These are phyloP conservation scores for Leccinum broughii DNA, from an alignment of 768 basidiomycete species.

Conservation along the genomic window DNA sequence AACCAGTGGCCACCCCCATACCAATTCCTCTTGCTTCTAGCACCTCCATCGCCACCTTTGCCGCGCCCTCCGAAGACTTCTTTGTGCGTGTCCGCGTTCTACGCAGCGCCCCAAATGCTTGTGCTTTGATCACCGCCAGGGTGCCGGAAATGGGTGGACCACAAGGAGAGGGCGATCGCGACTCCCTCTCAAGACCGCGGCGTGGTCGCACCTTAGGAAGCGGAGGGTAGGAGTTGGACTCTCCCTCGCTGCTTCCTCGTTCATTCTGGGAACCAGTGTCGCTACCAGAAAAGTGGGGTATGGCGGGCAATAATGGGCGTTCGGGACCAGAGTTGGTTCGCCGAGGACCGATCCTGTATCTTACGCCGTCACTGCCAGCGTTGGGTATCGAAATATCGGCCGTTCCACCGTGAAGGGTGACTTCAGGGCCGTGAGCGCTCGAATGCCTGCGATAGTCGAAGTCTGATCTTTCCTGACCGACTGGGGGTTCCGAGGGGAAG, in stretches of 20 bases:
- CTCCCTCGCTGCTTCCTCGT: slow-evolving; percentile 57
- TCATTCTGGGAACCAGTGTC: slow-evolving; percentile 55
- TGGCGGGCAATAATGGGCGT: slow-evolving; percentile 45
- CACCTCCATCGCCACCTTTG: slow-evolving; percentile 77
- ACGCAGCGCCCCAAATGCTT: slow-evolving; percentile 83
- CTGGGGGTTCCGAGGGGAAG: slow-evolving; percentile 52
- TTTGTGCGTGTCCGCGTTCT: slow-evolving; percentile 75
- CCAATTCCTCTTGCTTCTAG: slow-evolving; percentile 76
- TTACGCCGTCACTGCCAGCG: slow-evolving; percentile 53
- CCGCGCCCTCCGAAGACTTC: slow-evolving; percentile 69
- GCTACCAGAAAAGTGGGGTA: slow-evolving; percentile 50
- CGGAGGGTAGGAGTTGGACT: slow-evolving; percentile 42
- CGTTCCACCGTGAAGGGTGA: slow-evolving; percentile 72
- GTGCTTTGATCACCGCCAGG: slow-evolving; percentile 87
- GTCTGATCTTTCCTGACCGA: slow-evolving; percentile 57
- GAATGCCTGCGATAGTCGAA: slow-evolving; percentile 67
- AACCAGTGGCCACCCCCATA: slow-evolving; percentile 42
- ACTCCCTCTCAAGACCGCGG: slow-evolving; percentile 47
- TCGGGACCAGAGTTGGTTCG: slow-evolving; percentile 51
- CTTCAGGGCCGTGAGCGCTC: slow-evolving; percentile 53
- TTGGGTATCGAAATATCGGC: slow-evolving; percentile 65
- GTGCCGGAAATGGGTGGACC: slow-evolving; percentile 67
- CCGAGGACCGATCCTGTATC: slow-evolving; percentile 57
- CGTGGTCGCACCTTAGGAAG: slow-evolving; percentile 48
- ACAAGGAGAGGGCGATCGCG: slow-evolving; percentile 48